Conservation (phyloP, 1,284 basidiomycete genomes). For the Trametes pubescens region DNA sequence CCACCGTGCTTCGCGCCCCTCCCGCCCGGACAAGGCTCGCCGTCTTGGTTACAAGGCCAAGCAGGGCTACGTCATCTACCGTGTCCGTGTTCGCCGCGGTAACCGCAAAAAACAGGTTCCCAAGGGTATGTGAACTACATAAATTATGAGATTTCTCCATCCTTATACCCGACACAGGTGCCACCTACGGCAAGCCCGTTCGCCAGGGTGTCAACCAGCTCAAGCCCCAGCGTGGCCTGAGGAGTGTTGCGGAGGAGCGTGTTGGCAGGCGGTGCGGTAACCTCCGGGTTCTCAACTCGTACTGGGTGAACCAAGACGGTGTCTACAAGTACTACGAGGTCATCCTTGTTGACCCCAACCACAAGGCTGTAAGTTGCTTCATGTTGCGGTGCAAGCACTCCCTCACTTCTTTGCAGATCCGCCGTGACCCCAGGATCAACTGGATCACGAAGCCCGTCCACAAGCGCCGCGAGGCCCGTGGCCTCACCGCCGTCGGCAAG, state of each 20-base stretch:
- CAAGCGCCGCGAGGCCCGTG: conserved; percentile 98
- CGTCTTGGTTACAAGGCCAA: conserved; percentile 99
- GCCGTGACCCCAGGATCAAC: conserved; percentile 96
- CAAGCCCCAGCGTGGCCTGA: conserved; percentile 96
- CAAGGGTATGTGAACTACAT: conserved; percentile 70
- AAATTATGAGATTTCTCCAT: background rate
- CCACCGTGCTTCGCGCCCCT: conserved; percentile 97
- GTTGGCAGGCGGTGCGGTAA: conserved; percentile 97
- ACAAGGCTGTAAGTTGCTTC: conserved; percentile 81
- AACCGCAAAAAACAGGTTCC: conserved; percentile 99
- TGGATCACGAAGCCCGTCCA: conserved; percentile 99
- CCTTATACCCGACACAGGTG: conserved; percentile 45
- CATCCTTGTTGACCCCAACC: conserved; percentile 94
- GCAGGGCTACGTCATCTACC: conserved; percentile 99
- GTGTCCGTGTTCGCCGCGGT: conserved; percentile 96
- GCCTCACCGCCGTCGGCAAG: conserved; percentile 97
- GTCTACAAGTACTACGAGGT: conserved; percentile 99
- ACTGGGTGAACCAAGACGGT: conserved; percentile 99
- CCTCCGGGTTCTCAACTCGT: conserved; percentile 96
- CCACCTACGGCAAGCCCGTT: conserved; percentile 99
- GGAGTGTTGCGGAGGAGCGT: conserved; percentile 97
- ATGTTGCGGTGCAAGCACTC: conserved; percentile 1
- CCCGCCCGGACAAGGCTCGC: conserved; percentile 99
- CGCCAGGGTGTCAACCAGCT: conserved; percentile 99
- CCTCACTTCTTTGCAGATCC: conserved; percentile 63